Base-by-base conservation (phyloP, 2,329 filamentous ascomycete genomes). In the Sporothrix euskadiensis region DNA sequence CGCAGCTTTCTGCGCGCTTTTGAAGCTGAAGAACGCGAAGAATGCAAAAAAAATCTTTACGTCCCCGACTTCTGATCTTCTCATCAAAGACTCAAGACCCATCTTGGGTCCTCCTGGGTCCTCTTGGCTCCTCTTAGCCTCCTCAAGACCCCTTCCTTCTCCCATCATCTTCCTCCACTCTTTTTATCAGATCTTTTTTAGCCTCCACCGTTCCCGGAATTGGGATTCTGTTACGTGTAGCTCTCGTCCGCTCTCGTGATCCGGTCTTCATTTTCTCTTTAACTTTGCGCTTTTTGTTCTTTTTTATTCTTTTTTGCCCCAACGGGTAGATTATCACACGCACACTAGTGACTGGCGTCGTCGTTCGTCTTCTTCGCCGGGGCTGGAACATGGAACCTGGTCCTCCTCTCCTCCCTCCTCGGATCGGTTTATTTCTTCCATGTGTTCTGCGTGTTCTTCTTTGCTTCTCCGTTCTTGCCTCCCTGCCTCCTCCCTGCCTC, bases 311-410 rank as follows among this genome's bases (percentile, higher is more conserved):
- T n/a, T 22, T 9, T 10, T 22, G 16, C 22, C 52, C 54, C 56
- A 47, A 54, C 71, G 71, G 71, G 49, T 72, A 66, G 69, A 72
- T 72, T 72, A 72, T 66, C 71, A 32, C 30, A 66, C 71, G 44
- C 52, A 12, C 26, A 63, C 44, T 71, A 65, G 69, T 56, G 71
- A 12, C 49, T 35, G 47, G 16, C 12, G 47, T 47, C 16, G 10
- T 9, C 32, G 19, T 35, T 47, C 16, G 10, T 9, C 32, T 35
- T 35, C 14, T 9, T 66, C 14, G 61, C 39, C 61, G 30, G 30
- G 44, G 39, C 39, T 66, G 32, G 59, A 66, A 47, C 44, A 19
- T 22, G 44, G 30, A 19, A 19, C 44, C 22, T 30, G 52, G 52
- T 4, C 22, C 52, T 56, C 22, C 22, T 22, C 22, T 56, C 52